phyloP scores from a whole-genome alignment of 257 asterid species.

The Verbascum thapsus region DNA sequence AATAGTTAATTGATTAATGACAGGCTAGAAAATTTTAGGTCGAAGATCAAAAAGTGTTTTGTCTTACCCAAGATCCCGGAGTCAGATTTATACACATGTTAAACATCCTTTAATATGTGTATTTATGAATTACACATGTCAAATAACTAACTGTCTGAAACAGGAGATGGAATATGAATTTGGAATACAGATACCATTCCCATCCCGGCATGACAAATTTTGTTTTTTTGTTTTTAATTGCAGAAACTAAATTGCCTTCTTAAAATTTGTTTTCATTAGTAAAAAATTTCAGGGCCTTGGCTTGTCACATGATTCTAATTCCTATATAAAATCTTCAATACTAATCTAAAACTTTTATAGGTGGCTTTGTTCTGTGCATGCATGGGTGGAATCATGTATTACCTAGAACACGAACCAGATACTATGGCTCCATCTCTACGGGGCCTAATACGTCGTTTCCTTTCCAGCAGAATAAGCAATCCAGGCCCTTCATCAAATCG shows the following conservation, averaged over 20 bases:
- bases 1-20: slow-evolving; percentile 1
- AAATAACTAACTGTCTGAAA: no score
- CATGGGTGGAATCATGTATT: slow-evolving; percentile 99
- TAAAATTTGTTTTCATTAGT: no score
- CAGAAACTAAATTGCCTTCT: no score
- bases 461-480: slow-evolving; percentile 92
- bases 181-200: no score
- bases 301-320: not conserved
- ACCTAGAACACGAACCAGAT: slow-evolving; percentile 94
- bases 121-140: no score
- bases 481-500: slow-evolving; percentile 68
- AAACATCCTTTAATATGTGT: no score
- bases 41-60: not conserved
- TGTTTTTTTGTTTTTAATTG: no score
- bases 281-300: no score
- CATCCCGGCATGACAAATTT: no score
- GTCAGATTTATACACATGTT: no score
- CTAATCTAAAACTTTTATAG: slow-evolving; percentile 41
- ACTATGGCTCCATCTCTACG: slow-evolving; percentile 97
- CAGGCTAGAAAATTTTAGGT: not conserved
- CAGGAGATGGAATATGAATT: no score
- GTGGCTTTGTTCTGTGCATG: slow-evolving; percentile 91
- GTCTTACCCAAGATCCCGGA: no score
- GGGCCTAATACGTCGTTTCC: slow-evolving; percentile 93
- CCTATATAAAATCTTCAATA: not conserved